phyloP scores from a whole-genome alignment of 2,329 filamentous ascomycete species.

The Apiospora aurea region DNA sequence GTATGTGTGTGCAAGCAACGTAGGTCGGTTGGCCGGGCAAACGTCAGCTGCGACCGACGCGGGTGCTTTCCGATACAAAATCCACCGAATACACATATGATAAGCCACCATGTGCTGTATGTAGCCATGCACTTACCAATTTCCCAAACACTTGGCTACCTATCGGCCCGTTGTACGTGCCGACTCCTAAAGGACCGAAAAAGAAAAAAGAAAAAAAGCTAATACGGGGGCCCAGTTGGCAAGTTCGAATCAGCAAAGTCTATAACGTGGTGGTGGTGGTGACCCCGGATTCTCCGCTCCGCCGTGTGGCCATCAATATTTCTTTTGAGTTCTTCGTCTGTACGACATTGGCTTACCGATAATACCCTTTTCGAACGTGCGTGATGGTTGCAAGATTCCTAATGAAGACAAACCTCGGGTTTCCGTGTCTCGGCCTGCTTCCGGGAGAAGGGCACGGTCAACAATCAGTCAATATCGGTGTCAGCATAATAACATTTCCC shows the following conservation, averaged over 20 bases:
- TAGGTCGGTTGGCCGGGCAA: background rate
- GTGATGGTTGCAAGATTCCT: background rate
- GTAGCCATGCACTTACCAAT: background rate
- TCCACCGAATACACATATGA: background rate
- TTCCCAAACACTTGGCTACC: background rate
- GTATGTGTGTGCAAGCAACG: too few relatives aligned
- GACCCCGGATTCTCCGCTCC: background rate
- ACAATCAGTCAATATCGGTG: background rate
- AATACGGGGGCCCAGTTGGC: background rate
- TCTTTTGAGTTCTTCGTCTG: background rate
- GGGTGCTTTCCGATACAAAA: background rate
- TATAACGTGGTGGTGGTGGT: background rate
- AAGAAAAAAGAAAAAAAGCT: background rate
- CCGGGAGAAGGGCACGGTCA: background rate
- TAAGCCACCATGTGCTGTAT: background rate
- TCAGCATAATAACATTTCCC: background rate
- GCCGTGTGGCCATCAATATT: background rate
- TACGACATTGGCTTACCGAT: background rate
- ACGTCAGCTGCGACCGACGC: constrained; percentile 5
- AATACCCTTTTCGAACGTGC: background rate
- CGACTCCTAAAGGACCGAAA: background rate
- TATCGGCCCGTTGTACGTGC: background rate
- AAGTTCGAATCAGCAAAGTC: background rate
- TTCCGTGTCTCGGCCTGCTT: background rate
- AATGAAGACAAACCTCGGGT: background rate